Conservation (phyloP, 306 rosid species). For the Cicer arietinum region DNA sequence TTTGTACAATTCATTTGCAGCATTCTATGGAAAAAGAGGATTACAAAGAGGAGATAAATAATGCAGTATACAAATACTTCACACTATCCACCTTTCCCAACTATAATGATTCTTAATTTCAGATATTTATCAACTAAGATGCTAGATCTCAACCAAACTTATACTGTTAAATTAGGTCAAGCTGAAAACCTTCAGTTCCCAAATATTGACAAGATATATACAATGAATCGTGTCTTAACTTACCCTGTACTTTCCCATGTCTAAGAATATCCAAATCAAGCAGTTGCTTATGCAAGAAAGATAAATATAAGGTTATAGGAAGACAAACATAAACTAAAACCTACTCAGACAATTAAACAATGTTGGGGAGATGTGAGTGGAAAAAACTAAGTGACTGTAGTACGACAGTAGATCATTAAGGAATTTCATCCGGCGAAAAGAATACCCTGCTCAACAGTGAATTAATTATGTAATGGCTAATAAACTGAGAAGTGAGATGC, state of each 20-base stretch:
- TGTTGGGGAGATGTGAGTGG: not conserved
- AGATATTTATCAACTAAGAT: not conserved
- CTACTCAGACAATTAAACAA: not conserved
- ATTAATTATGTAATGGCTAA: slow-evolving; percentile 16
- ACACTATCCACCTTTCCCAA: slow-evolving; percentile 14
- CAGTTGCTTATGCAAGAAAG: slow-evolving; percentile 3
- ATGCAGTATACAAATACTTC: not conserved
- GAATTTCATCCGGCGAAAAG: not conserved
- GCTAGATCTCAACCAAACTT: not conserved
- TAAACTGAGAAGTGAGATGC: slow-evolving; percentile 11
- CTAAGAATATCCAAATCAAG: not conserved
- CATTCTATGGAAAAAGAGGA: not conserved
- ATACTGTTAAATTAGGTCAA: not conserved
- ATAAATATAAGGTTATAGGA: not conserved
- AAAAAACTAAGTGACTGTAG: not conserved
- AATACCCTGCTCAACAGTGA: not conserved
- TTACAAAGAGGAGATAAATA: slow-evolving; percentile 20
- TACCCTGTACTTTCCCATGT: not conserved
- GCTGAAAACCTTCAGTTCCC: slow-evolving; percentile 4
- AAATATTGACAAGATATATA: slow-evolving; percentile 1
- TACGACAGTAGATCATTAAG: not conserved
- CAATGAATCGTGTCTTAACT: slow-evolving; percentile 3
- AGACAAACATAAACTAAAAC: not conserved
- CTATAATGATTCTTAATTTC: not conserved
- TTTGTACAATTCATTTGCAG: slow-evolving; percentile 12